Percentiles rank a stretch among this genome's conserved stretches.
Evolutionary conservation across 169 alveolate species (phyloP).

Genomic region (Plasmodium chabaudi): DNA sequence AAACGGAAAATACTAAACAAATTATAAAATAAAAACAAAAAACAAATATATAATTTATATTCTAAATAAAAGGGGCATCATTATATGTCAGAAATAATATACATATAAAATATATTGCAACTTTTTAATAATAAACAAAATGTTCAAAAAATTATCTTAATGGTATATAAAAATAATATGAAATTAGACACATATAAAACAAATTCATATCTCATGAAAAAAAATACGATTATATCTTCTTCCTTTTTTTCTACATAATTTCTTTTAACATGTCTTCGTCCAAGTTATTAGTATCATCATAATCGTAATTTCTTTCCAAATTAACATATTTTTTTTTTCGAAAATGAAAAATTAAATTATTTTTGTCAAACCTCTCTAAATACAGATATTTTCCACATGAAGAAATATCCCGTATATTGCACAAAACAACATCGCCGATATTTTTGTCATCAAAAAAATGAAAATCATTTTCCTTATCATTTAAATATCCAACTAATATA

Average conservation of each 20-base stretch:
- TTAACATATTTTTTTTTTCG: conserved; percentile 62
- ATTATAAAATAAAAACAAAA: too few relatives aligned
- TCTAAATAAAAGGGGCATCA: too few relatives aligned
- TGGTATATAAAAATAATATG: too few relatives aligned
- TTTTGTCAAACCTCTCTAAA: conserved; percentile 46
- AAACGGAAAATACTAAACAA: too few relatives aligned
- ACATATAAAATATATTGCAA: too few relatives aligned
- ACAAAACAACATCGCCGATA: conserved; percentile 61
- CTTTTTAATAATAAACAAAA: too few relatives aligned
- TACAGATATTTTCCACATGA: conserved; percentile 65
- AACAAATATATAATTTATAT: too few relatives aligned
- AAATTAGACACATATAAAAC: too few relatives aligned
- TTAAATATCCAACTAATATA: conserved; percentile 50
- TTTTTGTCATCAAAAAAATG: conserved; percentile 63
- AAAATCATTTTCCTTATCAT: conserved; percentile 74
- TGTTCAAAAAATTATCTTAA: too few relatives aligned
- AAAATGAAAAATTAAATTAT: conserved; percentile 55
- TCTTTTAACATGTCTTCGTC: conserved; percentile 30
- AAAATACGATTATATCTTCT: too few relatives aligned
- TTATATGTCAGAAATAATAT: too few relatives aligned
- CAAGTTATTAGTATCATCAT: conserved; percentile 45
- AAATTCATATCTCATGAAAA: too few relatives aligned
- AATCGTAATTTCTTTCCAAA: conserved; percentile 57
- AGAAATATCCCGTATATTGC: conserved; percentile 59
- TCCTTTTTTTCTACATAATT: conserved; percentile 9